Percentiles rank a stretch among this genome's conserved stretches.
These are phyloP conservation scores for Schwanniomyces yamadae DNA, from an alignment of 805 yeast species.

Conservation along the genomic window DNA sequence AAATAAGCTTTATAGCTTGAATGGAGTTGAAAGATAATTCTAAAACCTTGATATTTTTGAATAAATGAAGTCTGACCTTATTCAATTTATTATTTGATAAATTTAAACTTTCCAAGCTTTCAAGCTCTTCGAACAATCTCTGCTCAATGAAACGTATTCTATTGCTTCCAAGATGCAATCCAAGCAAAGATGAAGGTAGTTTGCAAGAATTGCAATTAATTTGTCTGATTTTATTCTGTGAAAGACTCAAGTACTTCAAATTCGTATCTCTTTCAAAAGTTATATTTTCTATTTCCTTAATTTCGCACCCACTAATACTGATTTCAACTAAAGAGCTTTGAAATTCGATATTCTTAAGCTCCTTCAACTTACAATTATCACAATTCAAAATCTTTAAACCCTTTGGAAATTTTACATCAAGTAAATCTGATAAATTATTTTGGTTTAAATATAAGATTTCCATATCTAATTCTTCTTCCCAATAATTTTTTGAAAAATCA, in stretches of 20 bases:
- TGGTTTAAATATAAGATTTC: slow-evolving; percentile 15
- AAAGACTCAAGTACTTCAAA: slow-evolving; percentile 11
- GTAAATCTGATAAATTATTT: slow-evolving; percentile 13
- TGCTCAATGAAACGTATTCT: slow-evolving; percentile 5
- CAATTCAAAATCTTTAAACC: slow-evolving; percentile 13
- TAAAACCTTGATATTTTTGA: not conserved
- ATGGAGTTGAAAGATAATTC: slow-evolving; percentile 1
- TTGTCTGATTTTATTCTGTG: slow-evolving; percentile 11
- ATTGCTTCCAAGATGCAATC: slow-evolving; percentile 10
- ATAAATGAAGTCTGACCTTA: not conserved
- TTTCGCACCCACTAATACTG: slow-evolving; percentile 17
- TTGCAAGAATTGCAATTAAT: not conserved
- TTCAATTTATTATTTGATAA: slow-evolving; percentile 14
- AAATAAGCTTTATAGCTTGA: not conserved
- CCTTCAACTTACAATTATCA: slow-evolving; percentile 15
- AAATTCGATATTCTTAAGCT: slow-evolving; percentile 8
- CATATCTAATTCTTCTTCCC: slow-evolving; percentile 11
- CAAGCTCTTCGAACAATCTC: slow-evolving; percentile 4
- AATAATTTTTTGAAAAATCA: slow-evolving; percentile 12
- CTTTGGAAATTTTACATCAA: slow-evolving; percentile 13
- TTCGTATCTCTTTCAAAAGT: slow-evolving; percentile 9
- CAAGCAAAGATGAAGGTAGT: slow-evolving; percentile 11
- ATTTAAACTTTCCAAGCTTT: slow-evolving; percentile 9
- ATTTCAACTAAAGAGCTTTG: slow-evolving; percentile 14
- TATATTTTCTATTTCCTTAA: slow-evolving; percentile 10